Evolutionary conservation across 2,329 filamentous ascomycete species (phyloP), one percentile per base, ranked within the genome.

Genomic region (Knoxdaviesia capensis): DNA sequence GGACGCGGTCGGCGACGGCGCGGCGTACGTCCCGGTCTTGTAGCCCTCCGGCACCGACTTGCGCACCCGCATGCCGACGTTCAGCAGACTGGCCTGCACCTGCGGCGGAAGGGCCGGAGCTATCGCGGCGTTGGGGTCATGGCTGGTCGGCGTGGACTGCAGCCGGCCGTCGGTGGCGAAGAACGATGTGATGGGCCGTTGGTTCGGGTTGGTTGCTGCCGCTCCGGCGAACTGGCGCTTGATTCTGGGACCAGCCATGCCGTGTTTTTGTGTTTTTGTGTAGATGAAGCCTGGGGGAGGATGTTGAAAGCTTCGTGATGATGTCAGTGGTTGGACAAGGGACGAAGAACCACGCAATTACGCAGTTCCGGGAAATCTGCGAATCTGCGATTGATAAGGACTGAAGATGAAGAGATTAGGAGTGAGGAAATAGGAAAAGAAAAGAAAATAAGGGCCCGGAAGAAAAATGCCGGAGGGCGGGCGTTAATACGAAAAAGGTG

Each of bases 1-100:
- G 38, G 41, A 41, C 43, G 11, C 68, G 63, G 41, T 59, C 55
- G 59, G 69, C 74, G 28, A 75, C 53, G 73, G 74, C 40, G 53
- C 57, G 49, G 61, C 63, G 46, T 56, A 59, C 53, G 65, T 61
- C 43, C 71, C 71, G 2, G 83, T 93, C 64, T 93, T 92, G 69
- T 94, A 94, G 45, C 88, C 88, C 56, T 94, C 87, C 1, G 85
- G 80, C 6, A 96, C 81, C 7, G 82, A 82, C 63, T 96, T 96
- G 55, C 88, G 80, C 41, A 96, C 71, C 29, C 88, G 79, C 86
- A 94, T 94, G 52, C 88, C 88, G 48, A 96, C 88, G 52, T 71
- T 83, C 36, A 94, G 67, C n/a, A 96, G 76, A 47, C 81, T 81
- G 34, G 86, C 70, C 59, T 94, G 84, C 32, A 92, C 68, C 6